These are phyloP conservation scores for Planoprotostelium fungivorum DNA, from an alignment of 78 protist genomes.

Conservation along the genomic window DNA sequence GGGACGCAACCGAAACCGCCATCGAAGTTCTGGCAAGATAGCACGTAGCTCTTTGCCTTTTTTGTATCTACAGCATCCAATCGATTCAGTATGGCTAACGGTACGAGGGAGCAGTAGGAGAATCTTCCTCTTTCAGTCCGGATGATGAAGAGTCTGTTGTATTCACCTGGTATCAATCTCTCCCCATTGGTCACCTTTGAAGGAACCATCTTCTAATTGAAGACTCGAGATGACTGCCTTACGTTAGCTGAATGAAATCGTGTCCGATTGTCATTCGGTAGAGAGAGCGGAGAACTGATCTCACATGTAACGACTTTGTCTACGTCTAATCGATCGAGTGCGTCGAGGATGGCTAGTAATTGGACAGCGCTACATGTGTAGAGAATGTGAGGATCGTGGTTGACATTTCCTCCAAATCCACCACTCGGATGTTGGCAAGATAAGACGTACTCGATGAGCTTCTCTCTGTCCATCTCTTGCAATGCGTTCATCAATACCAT, in stretches of 20 bases:
- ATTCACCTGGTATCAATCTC: constrained; percentile 91
- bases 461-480: constrained; percentile 53
- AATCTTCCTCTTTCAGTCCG: too few species aligned
- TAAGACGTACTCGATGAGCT: constrained; percentile 52
- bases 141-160: too few species aligned
- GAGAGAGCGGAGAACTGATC: too few species aligned
- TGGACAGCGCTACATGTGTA: constrained; percentile 96
- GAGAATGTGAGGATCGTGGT: constrained; percentile 95
- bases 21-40: constrained; percentile 89
- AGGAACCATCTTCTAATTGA: constrained; percentile 95
- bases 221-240: constrained; percentile 13
- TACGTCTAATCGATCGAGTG: constrained; percentile 51
- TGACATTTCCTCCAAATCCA: constrained; percentile 91
- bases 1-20: constrained; percentile 96
- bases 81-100: constrained; percentile 73
- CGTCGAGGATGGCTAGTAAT: constrained; percentile 66
- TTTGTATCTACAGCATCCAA: constrained; percentile 60
- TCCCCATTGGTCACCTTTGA: constrained; percentile 96
- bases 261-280: background rate
- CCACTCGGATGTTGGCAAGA: constrained; percentile 79
- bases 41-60: constrained; percentile 71
- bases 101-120: constrained; percentile 86
- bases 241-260: background rate
- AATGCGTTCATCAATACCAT: constrained; percentile 52
- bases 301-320: constrained; percentile 47